A percentile compares a stretch with the other conserved stretches of the same genome.
Evolutionary conservation across 2,329 filamentous ascomycete genomes (phyloP).

Genomic region (Xylaria arbuscula): DNA sequence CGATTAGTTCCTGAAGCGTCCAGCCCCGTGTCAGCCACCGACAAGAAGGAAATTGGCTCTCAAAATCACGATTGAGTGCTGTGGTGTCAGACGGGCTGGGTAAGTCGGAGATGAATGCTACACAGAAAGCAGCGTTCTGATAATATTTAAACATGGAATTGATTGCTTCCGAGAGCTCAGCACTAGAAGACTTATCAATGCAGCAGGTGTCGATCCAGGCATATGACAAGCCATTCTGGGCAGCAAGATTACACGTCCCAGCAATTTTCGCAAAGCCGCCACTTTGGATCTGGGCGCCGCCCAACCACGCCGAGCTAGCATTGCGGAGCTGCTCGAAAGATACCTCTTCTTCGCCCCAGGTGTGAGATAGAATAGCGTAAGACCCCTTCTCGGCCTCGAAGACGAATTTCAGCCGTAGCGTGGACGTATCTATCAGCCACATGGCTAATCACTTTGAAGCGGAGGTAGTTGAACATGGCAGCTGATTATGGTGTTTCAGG

Average conservation of each 20-base stretch:
- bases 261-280: conserved; percentile 5
- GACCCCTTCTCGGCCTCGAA: conserved; percentile 20
- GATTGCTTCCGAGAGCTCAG: too few species aligned
- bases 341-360: conserved; percentile 27
- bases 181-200: conserved; percentile 30
- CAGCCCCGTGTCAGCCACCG: too few species aligned
- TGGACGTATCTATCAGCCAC: conserved; percentile 28
- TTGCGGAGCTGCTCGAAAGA: conserved; percentile 23
- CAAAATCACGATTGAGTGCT: not conserved
- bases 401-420: conserved; percentile 17
- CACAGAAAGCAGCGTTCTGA: conserved; percentile 20
- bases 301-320: not conserved
- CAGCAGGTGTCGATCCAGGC: conserved; percentile 33
- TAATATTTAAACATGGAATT: conserved; percentile 30
- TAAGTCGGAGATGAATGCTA: conserved; percentile 23
- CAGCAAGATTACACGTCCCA: conserved; percentile 16
- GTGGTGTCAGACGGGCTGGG: not conserved
- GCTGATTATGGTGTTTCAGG: too few species aligned
- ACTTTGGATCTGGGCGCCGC: not conserved
- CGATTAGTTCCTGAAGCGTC: conserved; percentile 22
- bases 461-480: too few species aligned
- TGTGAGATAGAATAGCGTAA: conserved; percentile 29
- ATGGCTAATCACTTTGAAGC: conserved; percentile 5
- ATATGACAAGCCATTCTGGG: conserved; percentile 16
- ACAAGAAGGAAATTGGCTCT: conserved; percentile 7